phyloP scores from a whole-genome alignment of 2,329 filamentous ascomycete species.

The Pseudogymnoascus sp. region DNA sequence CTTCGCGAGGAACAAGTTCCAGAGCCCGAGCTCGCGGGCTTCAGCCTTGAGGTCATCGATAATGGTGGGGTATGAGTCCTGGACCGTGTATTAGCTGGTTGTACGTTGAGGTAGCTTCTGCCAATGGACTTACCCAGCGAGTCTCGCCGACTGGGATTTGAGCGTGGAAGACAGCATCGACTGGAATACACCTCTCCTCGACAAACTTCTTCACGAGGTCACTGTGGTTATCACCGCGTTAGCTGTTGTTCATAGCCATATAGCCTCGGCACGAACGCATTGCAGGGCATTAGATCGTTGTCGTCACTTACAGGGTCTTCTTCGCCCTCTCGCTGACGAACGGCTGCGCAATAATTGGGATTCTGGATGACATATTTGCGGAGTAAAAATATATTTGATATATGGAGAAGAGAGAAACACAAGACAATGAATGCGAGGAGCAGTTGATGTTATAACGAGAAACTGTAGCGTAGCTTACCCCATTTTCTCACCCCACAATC shows the following conservation, averaged over 20 bases:
- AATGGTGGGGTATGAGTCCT: constrained; percentile 62
- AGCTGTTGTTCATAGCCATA: constrained; percentile 1
- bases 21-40: constrained; percentile 75
- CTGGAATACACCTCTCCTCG: constrained; percentile 86
- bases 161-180: constrained; percentile 71
- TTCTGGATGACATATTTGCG: constrained; percentile 35
- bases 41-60: constrained; percentile 85
- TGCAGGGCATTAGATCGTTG: not conserved
- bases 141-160: constrained; percentile 68
- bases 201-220: constrained; percentile 93
- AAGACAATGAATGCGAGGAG: not conserved
- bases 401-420: not conserved
- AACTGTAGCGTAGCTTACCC: constrained; percentile 1
- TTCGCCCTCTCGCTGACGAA: constrained; percentile 73
- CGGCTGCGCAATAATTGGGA: constrained; percentile 37
- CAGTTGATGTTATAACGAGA: constrained; percentile 5
- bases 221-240: constrained; percentile 5
- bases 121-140: constrained; percentile 51
- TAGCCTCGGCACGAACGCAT: not conserved
- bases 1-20: constrained; percentile 97
- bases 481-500: constrained; percentile 8
- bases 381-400: constrained; percentile 2
- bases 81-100: not conserved
- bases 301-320: constrained; percentile 50
- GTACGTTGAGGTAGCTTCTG: not conserved